Evolutionary conservation across 1,139 yeast genomes (phyloP).

Genomic region (Debaryomyces psychrophilus): DNA sequence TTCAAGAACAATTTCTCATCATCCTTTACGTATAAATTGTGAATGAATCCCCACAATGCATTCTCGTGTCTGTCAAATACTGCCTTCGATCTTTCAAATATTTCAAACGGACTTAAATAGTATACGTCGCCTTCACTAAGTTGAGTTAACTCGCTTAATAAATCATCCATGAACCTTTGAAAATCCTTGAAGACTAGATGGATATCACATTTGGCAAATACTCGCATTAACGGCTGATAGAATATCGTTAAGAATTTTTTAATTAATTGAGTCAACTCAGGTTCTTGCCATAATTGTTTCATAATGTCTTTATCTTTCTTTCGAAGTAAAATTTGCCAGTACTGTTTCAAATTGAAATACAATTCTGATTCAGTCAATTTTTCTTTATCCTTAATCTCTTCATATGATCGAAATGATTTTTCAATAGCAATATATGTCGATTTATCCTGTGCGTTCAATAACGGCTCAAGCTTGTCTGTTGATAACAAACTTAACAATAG

Average conservation of each 20-base stretch:
- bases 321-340: conserved; percentile 66
- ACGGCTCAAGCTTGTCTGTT: conserved; percentile 26
- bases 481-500: conserved; percentile 29
- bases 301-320: conserved; percentile 74
- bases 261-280: conserved; percentile 69
- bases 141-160: conserved; percentile 54
- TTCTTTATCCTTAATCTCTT: conserved; percentile 18
- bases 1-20: conserved; percentile 70
- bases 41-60: conserved; percentile 71
- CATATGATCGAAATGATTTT: conserved; percentile 26
- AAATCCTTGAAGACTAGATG: conserved; percentile 75
- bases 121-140: conserved; percentile 53
- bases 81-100: conserved; percentile 67
- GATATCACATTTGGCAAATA: conserved; percentile 76
- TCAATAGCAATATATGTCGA: conserved; percentile 14
- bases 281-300: conserved; percentile 83
- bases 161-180: conserved; percentile 72
- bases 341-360: conserved; percentile 57
- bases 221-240: conserved; percentile 78
- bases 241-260: conserved; percentile 75
- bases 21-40: conserved; percentile 75
- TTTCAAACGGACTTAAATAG: conserved; percentile 45
- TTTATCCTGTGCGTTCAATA: conserved; percentile 9
- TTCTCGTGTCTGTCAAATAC: conserved; percentile 72
- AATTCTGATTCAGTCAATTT: conserved; percentile 25